Base-by-base conservation (phyloP, 1,284 basidiomycete genomes). In the Austroboletus novae-zelandiae region DNA sequence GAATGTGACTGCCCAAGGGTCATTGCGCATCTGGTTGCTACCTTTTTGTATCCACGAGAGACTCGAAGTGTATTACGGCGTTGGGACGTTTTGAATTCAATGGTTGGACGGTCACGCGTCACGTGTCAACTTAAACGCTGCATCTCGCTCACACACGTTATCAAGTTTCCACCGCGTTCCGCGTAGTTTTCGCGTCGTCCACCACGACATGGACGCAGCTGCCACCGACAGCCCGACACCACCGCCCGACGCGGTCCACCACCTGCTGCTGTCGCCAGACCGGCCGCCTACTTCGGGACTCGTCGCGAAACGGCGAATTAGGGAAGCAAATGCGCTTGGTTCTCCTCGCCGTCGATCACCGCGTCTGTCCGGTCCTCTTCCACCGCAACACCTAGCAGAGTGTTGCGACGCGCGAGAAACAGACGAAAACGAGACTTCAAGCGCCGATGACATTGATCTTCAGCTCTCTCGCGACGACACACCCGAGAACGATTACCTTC, bases 251-350 rank as follows among this genome's bases (percentile, higher is more conserved):
- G 23, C 39, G 20, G 23, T 25, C 39, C 39, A 40, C 23, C 20
- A 78, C 15, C 76, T 79, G 37, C 57, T 79, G 20, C 74, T 71
- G 54, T 79, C 83, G 17, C 80, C 81, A 25, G 81, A 83, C 67
- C 80, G 76, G 61, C 72, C 70, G 54, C 73, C 76, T 56, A 58
- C 45, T 40, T 48, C 66, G 30, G 52, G 27, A 10, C 27, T 64
- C 56, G 57, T 71, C 48, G 66, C 71, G 56, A 61, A 60, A 56
- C 56, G 63, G 39, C 60, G 58, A 56, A 53, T 61, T 57, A 53
- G 57, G 61, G 66, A 69, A 60, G 58, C 52, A 34, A 49, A 57
- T 58, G 45, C 61, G 56, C 20, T 53, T 54, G 35, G 58, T 49
- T 64, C 74, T 35, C 71, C 71, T 30, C 61, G 76, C n/a, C 75